These are phyloP conservation scores for Botryotinia calthae DNA, from an alignment of 2,329 filamentous ascomycete genomes.

Conservation along the genomic window DNA sequence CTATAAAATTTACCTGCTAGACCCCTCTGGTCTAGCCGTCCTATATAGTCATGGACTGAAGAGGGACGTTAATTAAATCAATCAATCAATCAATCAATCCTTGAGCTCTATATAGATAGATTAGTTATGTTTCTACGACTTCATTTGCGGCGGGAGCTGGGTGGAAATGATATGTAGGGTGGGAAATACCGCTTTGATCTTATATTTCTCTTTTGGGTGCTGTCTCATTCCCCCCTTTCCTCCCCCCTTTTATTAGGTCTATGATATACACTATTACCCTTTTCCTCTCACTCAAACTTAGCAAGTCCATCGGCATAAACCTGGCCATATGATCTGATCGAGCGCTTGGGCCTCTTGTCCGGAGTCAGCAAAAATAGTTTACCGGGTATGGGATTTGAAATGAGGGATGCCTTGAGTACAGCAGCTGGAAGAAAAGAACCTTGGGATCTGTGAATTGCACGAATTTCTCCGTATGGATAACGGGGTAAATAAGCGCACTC, in stretches of 20 bases:
- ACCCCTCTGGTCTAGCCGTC: too few relatives aligned
- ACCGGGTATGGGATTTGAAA: neutral
- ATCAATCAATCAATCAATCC: too few relatives aligned
- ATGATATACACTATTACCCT: neutral
- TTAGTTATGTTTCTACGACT: accelerated
- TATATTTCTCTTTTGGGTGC: too few relatives aligned
- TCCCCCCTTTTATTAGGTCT: too few relatives aligned
- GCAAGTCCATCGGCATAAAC: neutral
- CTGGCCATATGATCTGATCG: neutral
- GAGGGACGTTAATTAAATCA: too few relatives aligned
- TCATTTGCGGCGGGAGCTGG: neutral
- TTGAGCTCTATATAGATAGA: neutral
- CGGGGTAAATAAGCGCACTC: neutral
- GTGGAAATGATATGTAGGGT: neutral
- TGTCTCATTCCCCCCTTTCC: too few relatives aligned
- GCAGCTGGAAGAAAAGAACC: neutral
- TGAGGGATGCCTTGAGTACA: neutral
- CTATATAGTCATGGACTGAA: too few relatives aligned
- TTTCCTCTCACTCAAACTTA: neutral
- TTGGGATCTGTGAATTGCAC: neutral
- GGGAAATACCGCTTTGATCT: neutral
- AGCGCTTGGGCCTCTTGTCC: neutral
- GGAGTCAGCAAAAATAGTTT: neutral
- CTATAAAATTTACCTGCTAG: too few relatives aligned
- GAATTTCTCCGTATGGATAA: neutral